Evolutionary conservation across 768 basidiomycete species (phyloP).

Genomic region (Russula sp.): DNA sequence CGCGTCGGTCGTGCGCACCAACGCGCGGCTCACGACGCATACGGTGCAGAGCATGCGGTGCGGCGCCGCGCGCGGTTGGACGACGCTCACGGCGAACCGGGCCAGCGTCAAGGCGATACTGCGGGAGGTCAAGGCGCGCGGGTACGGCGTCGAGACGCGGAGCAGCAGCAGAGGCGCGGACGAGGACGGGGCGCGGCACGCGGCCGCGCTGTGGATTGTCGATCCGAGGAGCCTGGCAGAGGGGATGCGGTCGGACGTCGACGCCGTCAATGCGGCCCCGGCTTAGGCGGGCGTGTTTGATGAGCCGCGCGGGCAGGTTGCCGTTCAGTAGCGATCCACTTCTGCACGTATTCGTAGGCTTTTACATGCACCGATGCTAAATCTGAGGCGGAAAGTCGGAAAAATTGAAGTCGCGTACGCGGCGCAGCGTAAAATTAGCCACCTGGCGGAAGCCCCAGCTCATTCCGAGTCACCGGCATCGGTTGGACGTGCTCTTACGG

Average conservation of each 20-base stretch:
- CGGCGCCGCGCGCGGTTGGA: slow-evolving; percentile 67
- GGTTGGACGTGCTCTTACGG: neutral
- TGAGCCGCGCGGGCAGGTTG: neutral
- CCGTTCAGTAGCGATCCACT: neutral
- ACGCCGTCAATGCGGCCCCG: slow-evolving; percentile 20
- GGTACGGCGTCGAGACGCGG: slow-evolving; percentile 21
- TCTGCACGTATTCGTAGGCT: neutral
- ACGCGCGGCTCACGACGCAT: slow-evolving; percentile 63
- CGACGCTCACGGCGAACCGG: slow-evolving; percentile 83
- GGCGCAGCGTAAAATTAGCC: neutral
- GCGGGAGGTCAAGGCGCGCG: slow-evolving; percentile 49
- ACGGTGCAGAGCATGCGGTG: slow-evolving; percentile 68
- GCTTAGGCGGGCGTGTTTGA: neutral
- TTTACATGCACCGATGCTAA: neutral
- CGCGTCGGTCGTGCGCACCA: slow-evolving; percentile 47
- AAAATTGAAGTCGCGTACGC: no score
- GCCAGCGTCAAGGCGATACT: slow-evolving; percentile 72
- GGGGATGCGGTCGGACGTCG: slow-evolving; percentile 37
- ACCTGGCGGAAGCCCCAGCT: neutral
- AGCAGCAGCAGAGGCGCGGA: slow-evolving; percentile 7
- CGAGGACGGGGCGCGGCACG: slow-evolving; percentile 20
- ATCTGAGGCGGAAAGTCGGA: no score
- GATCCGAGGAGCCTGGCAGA: slow-evolving; percentile 80
- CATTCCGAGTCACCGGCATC: neutral
- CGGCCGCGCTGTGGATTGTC: slow-evolving; percentile 57